Base-by-base conservation (phyloP, 352 stramenopile genomes). In the Pythium myriotylum region DNA sequence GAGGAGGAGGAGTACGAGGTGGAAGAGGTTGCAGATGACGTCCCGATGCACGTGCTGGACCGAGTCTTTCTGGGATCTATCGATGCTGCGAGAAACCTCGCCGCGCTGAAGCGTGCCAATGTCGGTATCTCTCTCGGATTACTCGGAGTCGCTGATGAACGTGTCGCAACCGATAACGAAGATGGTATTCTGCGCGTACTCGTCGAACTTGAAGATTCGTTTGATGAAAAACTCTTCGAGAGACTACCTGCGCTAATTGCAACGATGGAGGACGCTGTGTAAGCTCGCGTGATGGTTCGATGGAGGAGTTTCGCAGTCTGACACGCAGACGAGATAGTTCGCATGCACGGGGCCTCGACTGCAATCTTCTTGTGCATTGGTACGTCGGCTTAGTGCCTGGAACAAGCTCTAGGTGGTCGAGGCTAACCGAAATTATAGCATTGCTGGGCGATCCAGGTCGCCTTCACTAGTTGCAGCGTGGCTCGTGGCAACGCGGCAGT, bases 291-390 rank as follows among this genome's bases (percentile, higher is more conserved):
- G 8, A 3, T 50, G 20, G 14, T n/a, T 37, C 8, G 20, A 35
- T 54, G 16, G 16, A 23, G 41, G 37, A 47, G 7, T 61, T 3
- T 23, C 32, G 37, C 13, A 26, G 19, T 9, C n/a, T n/a, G n/a
- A 22, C 29, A 23, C 9, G 19, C 8, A 17, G 13, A 16, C 16
- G n/a, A 12, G 9, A 32, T 42, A 89, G 79, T 17, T 23, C 68
- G 13, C 58, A 73, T n/a, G 76, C 74, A 1, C 51, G 76, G 13
- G 27, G 26, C 2, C 39, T 55, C 1, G 70, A 74, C 42, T 74
- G 65, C 71, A 91, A 80, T 48, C 70, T 91, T 17, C 63, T 92
- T 32, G 77, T 92, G 48, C 84, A 92, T 68, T 92, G 84, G 84
- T 92, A 54, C 47, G 13, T 17, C 24, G 6, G 2, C 43, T 32